Evolutionary conservation across 2,329 filamentous ascomycete species (phyloP).

Genomic region (Arthrobotrys iridis): DNA sequence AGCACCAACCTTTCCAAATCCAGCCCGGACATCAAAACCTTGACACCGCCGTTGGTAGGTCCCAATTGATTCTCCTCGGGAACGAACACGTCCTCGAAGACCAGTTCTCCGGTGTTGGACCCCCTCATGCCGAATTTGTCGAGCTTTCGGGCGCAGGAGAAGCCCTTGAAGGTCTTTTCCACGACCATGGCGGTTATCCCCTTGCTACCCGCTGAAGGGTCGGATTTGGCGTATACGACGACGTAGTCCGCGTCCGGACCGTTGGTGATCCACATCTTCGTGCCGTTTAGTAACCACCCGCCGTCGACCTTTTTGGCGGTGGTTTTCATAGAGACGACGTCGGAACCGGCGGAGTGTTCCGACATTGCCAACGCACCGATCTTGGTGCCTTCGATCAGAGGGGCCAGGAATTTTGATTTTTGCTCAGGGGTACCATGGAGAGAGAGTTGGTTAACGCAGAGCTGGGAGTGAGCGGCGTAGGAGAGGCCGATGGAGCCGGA

Average conservation of each 20-base stretch:
- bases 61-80: slow-evolving; percentile 84
- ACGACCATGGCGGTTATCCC: slow-evolving; percentile 96
- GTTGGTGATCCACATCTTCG: slow-evolving; percentile 99
- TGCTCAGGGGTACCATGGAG: slow-evolving; percentile 84
- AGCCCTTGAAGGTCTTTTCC: slow-evolving; percentile 74
- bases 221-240: slow-evolving; percentile 96
- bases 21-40: slow-evolving; percentile 93
- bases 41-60: slow-evolving; percentile 80
- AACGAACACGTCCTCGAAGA: slow-evolving; percentile 91
- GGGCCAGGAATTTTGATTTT: slow-evolving; percentile 82
- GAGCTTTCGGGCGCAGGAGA: slow-evolving; percentile 86
- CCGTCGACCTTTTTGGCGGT: slow-evolving; percentile 80
- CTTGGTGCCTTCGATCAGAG: slow-evolving; percentile 79
- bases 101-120: slow-evolving; percentile 92
- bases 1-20: slow-evolving; percentile 94
- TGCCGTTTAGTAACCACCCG: slow-evolving; percentile 85
- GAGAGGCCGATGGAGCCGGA: slow-evolving; percentile 83
- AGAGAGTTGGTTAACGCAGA: slow-evolving; percentile 96
- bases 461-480: slow-evolving; percentile 93
- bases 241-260: slow-evolving; percentile 91
- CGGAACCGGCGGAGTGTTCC: slow-evolving; percentile 87
- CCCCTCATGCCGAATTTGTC: slow-evolving; percentile 99
- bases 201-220: slow-evolving; percentile 78
- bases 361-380: slow-evolving; percentile 94
- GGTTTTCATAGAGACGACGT: slow-evolving; percentile 96